Percentiles rank a stretch among this genome's conserved stretches.
These are phyloP conservation scores for Myotisia sp. DNA, from an alignment of 2,329 filamentous ascomycete species.

Conservation along the genomic window DNA sequence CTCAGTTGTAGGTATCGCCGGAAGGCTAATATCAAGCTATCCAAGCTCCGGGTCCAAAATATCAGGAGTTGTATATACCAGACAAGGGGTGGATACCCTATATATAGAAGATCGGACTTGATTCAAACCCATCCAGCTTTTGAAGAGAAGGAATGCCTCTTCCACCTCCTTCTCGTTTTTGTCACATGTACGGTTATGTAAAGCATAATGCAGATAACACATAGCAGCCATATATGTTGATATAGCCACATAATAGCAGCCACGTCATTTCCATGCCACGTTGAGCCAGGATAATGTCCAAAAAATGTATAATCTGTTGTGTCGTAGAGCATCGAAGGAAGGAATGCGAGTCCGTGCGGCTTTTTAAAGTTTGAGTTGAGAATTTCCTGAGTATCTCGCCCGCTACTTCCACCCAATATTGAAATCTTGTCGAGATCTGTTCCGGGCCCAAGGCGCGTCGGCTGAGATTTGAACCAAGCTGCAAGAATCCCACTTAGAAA, in stretches of 20 bases:
- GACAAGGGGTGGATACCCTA: too few relatives aligned
- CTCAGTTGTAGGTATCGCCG: too few relatives aligned
- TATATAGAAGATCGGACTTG: too few relatives aligned
- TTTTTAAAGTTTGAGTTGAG: background rate
- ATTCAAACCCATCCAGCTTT: too few relatives aligned
- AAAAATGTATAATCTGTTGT: slow-evolving; percentile 7
- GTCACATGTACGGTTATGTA: too few relatives aligned
- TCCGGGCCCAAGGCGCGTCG: too few relatives aligned
- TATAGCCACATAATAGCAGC: slow-evolving; percentile 4
- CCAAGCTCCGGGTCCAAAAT: too few relatives aligned
- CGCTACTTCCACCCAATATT: background rate
- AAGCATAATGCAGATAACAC: too few relatives aligned
- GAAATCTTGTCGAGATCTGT: background rate
- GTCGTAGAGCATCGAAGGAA: slow-evolving; percentile 5
- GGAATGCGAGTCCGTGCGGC: slow-evolving; percentile 1
- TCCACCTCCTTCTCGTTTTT: too few relatives aligned
- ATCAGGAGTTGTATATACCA: too few relatives aligned
- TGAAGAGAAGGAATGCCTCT: too few relatives aligned
- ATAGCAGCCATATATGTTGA: slow-evolving; percentile 1
- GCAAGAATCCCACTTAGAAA: slow-evolving; percentile 7
- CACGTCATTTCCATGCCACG: slow-evolving; percentile 7
- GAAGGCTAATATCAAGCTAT: too few relatives aligned
- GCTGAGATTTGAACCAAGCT: slow-evolving; percentile 7
- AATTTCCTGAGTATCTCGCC: background rate
- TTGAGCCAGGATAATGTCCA: slow-evolving; percentile 4